Evolutionary conservation across 192 early-diverging fungal genomes (phyloP).

Genomic region (Coemansia sp.): DNA sequence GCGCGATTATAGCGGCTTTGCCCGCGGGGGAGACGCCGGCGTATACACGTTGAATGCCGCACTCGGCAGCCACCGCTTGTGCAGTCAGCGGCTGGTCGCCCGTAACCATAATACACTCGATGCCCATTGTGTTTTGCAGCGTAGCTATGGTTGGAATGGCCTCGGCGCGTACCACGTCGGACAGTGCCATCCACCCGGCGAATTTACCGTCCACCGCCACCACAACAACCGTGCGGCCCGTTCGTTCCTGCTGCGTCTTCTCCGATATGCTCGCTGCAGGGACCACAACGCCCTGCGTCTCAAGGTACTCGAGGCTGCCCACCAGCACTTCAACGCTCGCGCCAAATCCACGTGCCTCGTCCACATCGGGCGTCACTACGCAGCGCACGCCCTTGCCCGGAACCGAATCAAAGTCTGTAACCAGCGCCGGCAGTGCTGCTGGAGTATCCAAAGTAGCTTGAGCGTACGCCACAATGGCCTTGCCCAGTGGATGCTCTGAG

Average conservation of each 20-base stretch:
- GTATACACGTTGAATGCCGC: slow-evolving; percentile 83
- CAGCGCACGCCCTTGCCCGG: slow-evolving; percentile 72
- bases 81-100: slow-evolving; percentile 90
- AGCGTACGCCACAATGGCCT: slow-evolving; percentile 65
- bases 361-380: slow-evolving; percentile 47
- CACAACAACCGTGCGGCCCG: slow-evolving; percentile 79
- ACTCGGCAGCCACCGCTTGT: slow-evolving; percentile 72
- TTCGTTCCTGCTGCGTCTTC: slow-evolving; percentile 58
- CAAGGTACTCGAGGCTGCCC: slow-evolving; percentile 72
- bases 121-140: slow-evolving; percentile 66
- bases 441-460: slow-evolving; percentile 45
- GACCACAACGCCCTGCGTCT: slow-evolving; percentile 47
- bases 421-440: slow-evolving; percentile 36
- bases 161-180: slow-evolving; percentile 83
- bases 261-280: slow-evolving; percentile 36
- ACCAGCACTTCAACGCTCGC: slow-evolving; percentile 58
- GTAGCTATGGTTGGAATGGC: slow-evolving; percentile 66
- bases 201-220: slow-evolving; percentile 64
- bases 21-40: slow-evolving; percentile 89
- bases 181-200: slow-evolving; percentile 74
- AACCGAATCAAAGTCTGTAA: slow-evolving; percentile 64
- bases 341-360: slow-evolving; percentile 11
- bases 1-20: slow-evolving; percentile 75
- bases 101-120: slow-evolving; percentile 87
- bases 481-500: slow-evolving; percentile 91